Base-by-base conservation (phyloP, 2,329 filamentous ascomycete species). In the Pestalotiopsis sp. region DNA sequence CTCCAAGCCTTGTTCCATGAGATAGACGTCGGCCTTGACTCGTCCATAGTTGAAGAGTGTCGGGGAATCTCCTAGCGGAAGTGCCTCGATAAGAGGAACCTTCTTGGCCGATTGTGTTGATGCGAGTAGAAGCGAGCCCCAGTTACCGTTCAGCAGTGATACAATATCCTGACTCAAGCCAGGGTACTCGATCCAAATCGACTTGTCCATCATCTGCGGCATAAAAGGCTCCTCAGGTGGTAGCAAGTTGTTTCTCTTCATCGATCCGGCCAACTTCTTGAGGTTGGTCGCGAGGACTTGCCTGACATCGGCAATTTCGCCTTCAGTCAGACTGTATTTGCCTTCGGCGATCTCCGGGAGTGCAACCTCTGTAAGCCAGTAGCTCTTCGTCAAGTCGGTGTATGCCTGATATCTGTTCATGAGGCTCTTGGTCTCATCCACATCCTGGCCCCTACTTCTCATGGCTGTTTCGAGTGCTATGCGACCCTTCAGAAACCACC, bases 401-500 rank as follows among this genome's bases (percentile, higher is more conserved):
- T 97, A 94, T 1, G 93, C 91, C 80, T 97, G 95, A 69, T 92
- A 90, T 72, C 87, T 84, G 70, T 88, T 79, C 71, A 87, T 82
- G 71, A 89, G 83, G 71, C 84, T 86, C 74, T 86, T 82, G 76
- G 85, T 83, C 72, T 89, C 83, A 70, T 89, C 86, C 4, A 86
- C 83, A 57, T 80, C 84, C 45, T 83, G 81, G 38, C 90, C 86
- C 6, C 89, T 86, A 66, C 89, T 90, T 70, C 93, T 87, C 61
- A 97, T 90, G 52, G 91, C 85, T 13, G 82, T 80, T 78, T 97
- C 95, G 65, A 97, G 84, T 11, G 90, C 90, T 75, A 91, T 89
- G 70, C 94, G 90, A 23, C 94, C 95, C 73, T 89, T 92, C 60
- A 97, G 78, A 75, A 97, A 97, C 95, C 95, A 98, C 95, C 95